Evolutionary conservation across 805 yeast species (phyloP), one percentile per base, ranked within the genome.

Genomic region (Ogataea pini): DNA sequence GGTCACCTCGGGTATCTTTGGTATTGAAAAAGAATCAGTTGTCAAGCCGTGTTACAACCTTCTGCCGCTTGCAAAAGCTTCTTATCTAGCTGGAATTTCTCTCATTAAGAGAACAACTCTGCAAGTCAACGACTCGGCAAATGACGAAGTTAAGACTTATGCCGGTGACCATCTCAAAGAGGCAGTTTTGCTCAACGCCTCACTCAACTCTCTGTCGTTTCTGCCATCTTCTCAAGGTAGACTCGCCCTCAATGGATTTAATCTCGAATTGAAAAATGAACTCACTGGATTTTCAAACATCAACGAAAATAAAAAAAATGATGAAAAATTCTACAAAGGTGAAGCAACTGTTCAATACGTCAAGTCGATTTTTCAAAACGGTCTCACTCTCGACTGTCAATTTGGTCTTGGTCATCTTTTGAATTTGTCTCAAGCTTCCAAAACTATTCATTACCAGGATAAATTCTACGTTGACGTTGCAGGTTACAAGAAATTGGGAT

Each of bases 101-200:
- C 69, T 83, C 13, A 71, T 75, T 2, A 78, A 79, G 61, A 73
- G 94, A 54, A 75, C 80, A 4, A 64, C 86, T 14, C 68, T 76
- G 36, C 76, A 79, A 45, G 71, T 73, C 24, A 72, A 60, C 25
- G 83, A 78, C 48, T 69, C 71, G 25, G 83, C 87, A 2, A 74
- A 82, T 22, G 81, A 78, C 51, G 72, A 77, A 17, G 63, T 82
- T 18, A 79, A 89, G 42, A 70, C 75, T 10, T 76, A 73, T 31
- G 80, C 89, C 2, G 86, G 87, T 3, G 77, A 85, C 47, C 76
- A 79, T 49, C 67, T 79, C 54, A 92, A 89, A 61, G 67, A 78
- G 13, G 69, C 83, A 6, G 42, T 83, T 2, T 67, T 75, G 34
- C 70, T 78, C 46, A 70, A 74, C 31, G 72, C 70, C 50, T 57